A percentile compares a stretch with the other conserved stretches of the same genome.
phyloP scores from a whole-genome alignment of 1,284 basidiomycete species.

The Ceratobasidium sp. region DNA sequence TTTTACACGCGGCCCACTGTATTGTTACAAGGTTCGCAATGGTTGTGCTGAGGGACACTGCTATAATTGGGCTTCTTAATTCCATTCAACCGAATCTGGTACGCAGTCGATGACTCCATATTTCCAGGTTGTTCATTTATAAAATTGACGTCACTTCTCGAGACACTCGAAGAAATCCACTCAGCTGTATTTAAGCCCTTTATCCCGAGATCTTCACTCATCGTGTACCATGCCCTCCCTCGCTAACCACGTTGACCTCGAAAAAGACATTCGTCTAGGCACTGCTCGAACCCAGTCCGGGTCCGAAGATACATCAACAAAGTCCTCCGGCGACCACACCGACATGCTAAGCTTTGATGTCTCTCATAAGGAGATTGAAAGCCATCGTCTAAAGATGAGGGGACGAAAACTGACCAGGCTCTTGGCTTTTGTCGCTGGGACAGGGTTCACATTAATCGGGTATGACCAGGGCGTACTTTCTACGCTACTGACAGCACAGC shows the following conservation, averaged over 20 bases:
- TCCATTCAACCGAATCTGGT: neutral
- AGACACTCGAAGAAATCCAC: neutral
- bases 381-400: slow-evolving; percentile 51
- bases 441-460: slow-evolving; percentile 67
- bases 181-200: slow-evolving; percentile 13
- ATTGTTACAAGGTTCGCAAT: neutral
- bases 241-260: neutral
- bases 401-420: slow-evolving; percentile 56
- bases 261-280: slow-evolving; percentile 1
- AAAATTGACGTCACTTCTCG: slow-evolving; percentile 10
- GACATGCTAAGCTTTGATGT: neutral
- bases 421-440: slow-evolving; percentile 61
- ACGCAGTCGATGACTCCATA: neutral
- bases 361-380: slow-evolving; percentile 20
- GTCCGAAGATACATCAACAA: neutral
- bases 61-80: neutral
- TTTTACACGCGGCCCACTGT: no score
- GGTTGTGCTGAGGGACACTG: neutral
- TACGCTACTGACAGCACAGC: slow-evolving; percentile 60
- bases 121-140: neutral
- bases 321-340: neutral
- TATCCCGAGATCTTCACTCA: neutral
- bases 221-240: neutral
- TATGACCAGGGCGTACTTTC: slow-evolving; percentile 74
- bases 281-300: neutral